phyloP scores from a whole-genome alignment of 2,329 filamentous ascomycete genomes.

The Diaporthe eres region DNA sequence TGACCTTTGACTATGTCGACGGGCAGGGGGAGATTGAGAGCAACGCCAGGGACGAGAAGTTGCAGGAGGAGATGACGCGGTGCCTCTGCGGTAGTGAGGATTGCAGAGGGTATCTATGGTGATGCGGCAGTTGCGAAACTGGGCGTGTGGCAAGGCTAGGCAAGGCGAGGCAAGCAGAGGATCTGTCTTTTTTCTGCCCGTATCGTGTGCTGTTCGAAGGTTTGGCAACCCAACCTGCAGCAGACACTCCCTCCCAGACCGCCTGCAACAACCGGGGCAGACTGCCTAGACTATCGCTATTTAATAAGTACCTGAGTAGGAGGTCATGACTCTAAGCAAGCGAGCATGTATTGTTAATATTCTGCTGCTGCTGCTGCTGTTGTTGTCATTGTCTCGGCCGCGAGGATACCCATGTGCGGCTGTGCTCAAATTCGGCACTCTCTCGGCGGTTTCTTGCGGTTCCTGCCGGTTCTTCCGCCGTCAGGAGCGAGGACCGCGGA shows the following conservation, averaged over 20 bases:
- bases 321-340: neutral
- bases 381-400: neutral
- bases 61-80: constrained; percentile 66
- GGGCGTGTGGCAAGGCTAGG: neutral
- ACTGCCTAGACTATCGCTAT: no score
- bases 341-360: neutral
- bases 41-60: constrained; percentile 64
- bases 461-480: no score
- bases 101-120: constrained; percentile 81
- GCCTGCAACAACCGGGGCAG: neutral
- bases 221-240: neutral
- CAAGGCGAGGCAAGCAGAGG: neutral
- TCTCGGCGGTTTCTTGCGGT: neutral
- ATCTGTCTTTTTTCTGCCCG: neutral
- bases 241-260: neutral
- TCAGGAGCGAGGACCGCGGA: no score
- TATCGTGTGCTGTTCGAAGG: neutral
- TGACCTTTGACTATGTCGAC: constrained; percentile 86
- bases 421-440: neutral
- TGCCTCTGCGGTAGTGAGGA: constrained; percentile 75
- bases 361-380: neutral
- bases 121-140: constrained; percentile 27
- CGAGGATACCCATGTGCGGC: neutral
- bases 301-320: neutral
- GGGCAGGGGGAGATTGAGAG: constrained; percentile 67